Conservation (phyloP, 1,284 basidiomycete species). For the Cerioporus squamosus region DNA sequence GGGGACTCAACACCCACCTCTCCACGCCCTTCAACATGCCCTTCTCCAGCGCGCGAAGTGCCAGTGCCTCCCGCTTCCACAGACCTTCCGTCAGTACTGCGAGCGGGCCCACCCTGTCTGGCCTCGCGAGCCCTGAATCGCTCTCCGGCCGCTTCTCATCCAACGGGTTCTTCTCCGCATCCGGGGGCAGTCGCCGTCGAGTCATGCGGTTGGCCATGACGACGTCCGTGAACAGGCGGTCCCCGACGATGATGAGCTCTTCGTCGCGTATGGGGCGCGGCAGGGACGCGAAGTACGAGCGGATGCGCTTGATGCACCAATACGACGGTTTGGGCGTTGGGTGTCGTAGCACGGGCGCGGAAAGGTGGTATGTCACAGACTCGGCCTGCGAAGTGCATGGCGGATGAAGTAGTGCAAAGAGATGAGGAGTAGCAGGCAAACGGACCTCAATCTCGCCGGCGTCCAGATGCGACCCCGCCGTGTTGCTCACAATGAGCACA, state of each 20-base stretch:
- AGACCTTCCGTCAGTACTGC: slow-evolving; percentile 71
- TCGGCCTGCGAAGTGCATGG: slow-evolving; percentile 66
- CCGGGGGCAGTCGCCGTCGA: slow-evolving; percentile 11
- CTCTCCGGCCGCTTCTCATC: slow-evolving; percentile 2
- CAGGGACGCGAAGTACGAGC: slow-evolving; percentile 65
- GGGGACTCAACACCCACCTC: slow-evolving; percentile 37
- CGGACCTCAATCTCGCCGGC: slow-evolving; percentile 79
- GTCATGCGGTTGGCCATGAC: slow-evolving; percentile 82
- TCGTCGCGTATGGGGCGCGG: slow-evolving; percentile 54
- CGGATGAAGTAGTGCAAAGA: not conserved
- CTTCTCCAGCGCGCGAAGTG: slow-evolving; percentile 62
- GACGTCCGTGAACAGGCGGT: slow-evolving; percentile 90
- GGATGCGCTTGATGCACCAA: slow-evolving; percentile 71
- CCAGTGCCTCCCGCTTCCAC: slow-evolving; percentile 66
- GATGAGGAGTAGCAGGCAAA: slow-evolving; percentile 5
- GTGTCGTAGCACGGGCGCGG: slow-evolving; percentile 86
- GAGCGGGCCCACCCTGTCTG: slow-evolving; percentile 49
- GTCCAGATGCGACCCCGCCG: slow-evolving; percentile 85
- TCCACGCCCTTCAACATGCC: slow-evolving; percentile 49
- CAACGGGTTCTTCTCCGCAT: slow-evolving; percentile 12
- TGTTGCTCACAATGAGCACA: slow-evolving; percentile 93
- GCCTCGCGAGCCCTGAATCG: not conserved
- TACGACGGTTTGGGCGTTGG: slow-evolving; percentile 76
- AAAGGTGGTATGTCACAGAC: slow-evolving; percentile 78
- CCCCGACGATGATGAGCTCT: slow-evolving; percentile 84